Evolutionary conservation across 2,329 filamentous ascomycete species (phyloP).

Genomic region (Cytospora leucostoma): DNA sequence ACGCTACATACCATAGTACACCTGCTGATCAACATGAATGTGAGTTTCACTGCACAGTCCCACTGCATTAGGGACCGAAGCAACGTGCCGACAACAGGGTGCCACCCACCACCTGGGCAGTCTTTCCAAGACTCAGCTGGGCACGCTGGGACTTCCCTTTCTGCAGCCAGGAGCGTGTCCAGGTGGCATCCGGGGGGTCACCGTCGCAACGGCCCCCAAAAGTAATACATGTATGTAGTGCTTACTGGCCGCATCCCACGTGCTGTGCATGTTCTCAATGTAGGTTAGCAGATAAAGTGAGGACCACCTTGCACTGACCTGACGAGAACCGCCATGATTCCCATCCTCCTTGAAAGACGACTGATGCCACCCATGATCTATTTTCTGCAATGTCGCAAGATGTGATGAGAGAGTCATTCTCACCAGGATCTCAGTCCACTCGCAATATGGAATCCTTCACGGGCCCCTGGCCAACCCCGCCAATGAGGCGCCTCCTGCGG

Average conservation of each 20-base stretch:
- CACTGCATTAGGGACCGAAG: constrained; percentile 5
- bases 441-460: constrained; percentile 21
- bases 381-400: constrained; percentile 15
- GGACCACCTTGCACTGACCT: neutral
- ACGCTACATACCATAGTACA: too few species aligned
- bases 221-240: neutral
- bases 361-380: neutral
- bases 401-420: neutral
- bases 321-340: neutral
- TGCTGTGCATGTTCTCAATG: neutral
- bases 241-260: neutral
- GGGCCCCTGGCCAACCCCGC: constrained; percentile 20
- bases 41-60: neutral
- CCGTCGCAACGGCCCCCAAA: neutral
- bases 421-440: constrained; percentile 17
- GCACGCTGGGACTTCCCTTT: neutral
- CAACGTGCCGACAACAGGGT: constrained; percentile 11
- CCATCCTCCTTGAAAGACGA: neutral
- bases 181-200: neutral
- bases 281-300: neutral
- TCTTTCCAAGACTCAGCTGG: neutral
- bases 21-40: neutral
- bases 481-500: constrained; percentile 22
- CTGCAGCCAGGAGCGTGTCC: neutral
- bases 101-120: neutral